Conservation (phyloP, 371 early-diverging fungal species). For the Chytridiales sp. region DNA sequence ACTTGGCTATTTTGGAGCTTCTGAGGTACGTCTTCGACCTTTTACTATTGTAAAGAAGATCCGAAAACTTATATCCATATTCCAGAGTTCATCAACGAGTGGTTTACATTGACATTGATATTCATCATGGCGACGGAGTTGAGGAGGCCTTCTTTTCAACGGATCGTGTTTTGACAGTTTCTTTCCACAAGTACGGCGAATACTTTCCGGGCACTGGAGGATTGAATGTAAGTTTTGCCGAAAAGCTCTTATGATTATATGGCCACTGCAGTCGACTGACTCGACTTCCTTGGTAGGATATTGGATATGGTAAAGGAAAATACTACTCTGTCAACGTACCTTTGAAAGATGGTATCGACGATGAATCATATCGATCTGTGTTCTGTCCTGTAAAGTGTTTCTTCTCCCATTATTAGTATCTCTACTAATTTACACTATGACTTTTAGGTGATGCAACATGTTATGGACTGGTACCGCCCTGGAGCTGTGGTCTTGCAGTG, state of each 20-base stretch:
- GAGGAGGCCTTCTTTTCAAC: constrained; percentile 99
- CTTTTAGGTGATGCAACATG: constrained; percentile 81
- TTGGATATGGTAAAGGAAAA: constrained; percentile 84
- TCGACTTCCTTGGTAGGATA: constrained; percentile 56
- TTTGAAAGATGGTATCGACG: constrained; percentile 94
- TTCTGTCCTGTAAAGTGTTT: constrained; percentile 73
- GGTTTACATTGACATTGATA: constrained; percentile 98
- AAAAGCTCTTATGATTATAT: background rate
- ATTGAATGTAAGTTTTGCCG: constrained; percentile 55
- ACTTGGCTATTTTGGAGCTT: constrained; percentile 94
- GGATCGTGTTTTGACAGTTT: constrained; percentile 98
- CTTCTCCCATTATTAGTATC: background rate
- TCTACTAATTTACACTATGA: too few relatives aligned
- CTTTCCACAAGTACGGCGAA: constrained; percentile 98
- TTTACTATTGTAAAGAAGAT: background rate
- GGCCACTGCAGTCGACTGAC: background rate
- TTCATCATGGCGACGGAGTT: constrained; percentile 99
- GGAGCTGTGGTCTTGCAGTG: constrained; percentile 98
- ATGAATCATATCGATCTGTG: constrained; percentile 84
- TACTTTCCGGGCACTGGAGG: constrained; percentile 99
- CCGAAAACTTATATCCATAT: background rate
- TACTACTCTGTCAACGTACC: constrained; percentile 98
- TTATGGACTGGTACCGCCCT: constrained; percentile 95
- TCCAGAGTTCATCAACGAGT: constrained; percentile 87
- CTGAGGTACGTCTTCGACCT: constrained; percentile 56